These are phyloP conservation scores for Escovopsis sp. DNA, from an alignment of 2,329 filamentous ascomycete genomes.

Conservation along the genomic window DNA sequence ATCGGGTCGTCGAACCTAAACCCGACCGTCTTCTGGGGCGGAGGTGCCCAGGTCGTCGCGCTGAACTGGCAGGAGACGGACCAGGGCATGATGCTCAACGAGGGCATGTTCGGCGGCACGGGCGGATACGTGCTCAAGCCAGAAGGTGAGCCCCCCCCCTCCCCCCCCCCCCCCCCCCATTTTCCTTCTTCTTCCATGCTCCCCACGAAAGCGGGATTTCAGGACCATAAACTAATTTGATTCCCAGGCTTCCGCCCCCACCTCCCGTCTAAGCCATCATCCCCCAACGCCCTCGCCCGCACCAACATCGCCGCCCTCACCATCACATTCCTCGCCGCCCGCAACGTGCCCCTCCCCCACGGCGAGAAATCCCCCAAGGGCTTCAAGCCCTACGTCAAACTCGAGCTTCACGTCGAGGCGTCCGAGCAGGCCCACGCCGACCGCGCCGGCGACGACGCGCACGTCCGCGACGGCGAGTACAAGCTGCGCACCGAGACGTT, in stretches of 20 bases:
- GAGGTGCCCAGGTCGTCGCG: conserved; percentile 80
- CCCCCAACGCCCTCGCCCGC: conserved; percentile 24
- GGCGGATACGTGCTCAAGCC: conserved; percentile 83
- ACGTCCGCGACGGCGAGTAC: conserved; percentile 30
- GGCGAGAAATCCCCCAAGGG: conserved; percentile 34
- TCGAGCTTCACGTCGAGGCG: conserved; percentile 72
- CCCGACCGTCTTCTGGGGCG: conserved; percentile 71
- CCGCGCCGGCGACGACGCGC: conserved; percentile 25
- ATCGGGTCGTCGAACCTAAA: conserved; percentile 79
- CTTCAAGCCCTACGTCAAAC: conserved; percentile 70
- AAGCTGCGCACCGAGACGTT: conserved; percentile 45
- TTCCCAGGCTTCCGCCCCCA: conserved; percentile 18
- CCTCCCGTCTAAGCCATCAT: conserved; percentile 10
- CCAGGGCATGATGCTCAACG: conserved; percentile 90
- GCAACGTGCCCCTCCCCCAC: conserved; percentile 54
- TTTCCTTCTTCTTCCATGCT: too few relatives aligned
- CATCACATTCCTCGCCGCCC: conserved; percentile 63
- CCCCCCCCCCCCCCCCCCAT: background rate
- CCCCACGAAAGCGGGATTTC: too few relatives aligned
- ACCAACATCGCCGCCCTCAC: conserved; percentile 53
- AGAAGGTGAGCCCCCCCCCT: conserved; percentile 31
- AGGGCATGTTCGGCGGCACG: conserved; percentile 76
- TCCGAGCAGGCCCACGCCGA: conserved; percentile 28
- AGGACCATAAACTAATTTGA: background rate
- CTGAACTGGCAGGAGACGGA: conserved; percentile 91